Conservation (phyloP, 2,329 filamentous ascomycete species). For the Beauveria sp. region DNA sequence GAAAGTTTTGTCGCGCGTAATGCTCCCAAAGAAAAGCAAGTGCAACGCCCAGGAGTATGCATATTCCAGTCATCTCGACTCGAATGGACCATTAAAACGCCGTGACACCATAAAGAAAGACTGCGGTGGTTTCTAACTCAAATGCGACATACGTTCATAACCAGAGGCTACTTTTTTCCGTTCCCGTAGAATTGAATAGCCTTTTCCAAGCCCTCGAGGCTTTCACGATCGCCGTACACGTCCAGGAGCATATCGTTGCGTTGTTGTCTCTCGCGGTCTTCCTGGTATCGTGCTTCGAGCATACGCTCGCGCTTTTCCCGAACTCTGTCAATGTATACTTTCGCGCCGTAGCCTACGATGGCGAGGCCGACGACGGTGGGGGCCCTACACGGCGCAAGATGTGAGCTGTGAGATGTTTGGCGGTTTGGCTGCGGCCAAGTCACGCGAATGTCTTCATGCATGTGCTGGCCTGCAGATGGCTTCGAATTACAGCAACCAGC, state of each 20-base stretch:
- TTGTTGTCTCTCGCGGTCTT: conserved; percentile 27
- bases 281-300: conserved; percentile 25
- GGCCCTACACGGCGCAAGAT: conserved; percentile 18
- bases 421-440: background rate
- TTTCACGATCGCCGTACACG: conserved; percentile 42
- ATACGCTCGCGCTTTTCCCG: conserved; percentile 20
- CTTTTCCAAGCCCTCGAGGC: conserved; percentile 39
- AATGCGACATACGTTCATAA: background rate
- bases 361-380: conserved; percentile 25
- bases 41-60: background rate
- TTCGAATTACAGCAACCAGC: background rate
- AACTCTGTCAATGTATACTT: conserved; percentile 23
- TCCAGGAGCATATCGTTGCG: conserved; percentile 38
- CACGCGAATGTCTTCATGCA: background rate
- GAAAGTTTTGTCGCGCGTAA: background rate
- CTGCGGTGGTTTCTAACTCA: background rate
- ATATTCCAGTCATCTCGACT: background rate
- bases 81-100: background rate
- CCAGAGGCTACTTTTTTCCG: background rate
- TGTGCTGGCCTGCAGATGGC: background rate
- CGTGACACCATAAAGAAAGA: background rate
- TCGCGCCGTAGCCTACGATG: conserved; percentile 28
- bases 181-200: conserved; percentile 40
- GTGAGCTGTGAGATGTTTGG: background rate
- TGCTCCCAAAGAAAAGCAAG: background rate